Percentiles rank a stretch among this genome's conserved stretches.
Conservation (phyloP, 441 rosid species). For the Adansonia rubrostipa region DNA sequence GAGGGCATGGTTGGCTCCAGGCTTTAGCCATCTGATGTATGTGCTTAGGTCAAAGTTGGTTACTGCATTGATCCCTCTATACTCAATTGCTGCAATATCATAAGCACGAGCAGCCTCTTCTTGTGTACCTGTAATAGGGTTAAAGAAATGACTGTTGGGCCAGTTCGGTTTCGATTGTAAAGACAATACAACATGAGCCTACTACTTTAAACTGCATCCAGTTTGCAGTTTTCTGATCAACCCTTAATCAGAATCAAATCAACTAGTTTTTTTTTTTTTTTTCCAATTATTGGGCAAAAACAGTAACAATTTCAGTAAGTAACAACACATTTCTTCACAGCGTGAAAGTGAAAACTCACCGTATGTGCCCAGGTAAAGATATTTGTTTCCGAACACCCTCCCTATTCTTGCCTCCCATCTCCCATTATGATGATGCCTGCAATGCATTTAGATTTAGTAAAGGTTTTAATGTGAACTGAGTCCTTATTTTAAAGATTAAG, state of each 20-base stretch:
- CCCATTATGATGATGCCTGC: slow-evolving; percentile 77
- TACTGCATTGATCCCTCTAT: slow-evolving; percentile 68
- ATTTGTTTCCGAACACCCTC: slow-evolving; percentile 74
- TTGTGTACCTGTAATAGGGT: slow-evolving; percentile 52
- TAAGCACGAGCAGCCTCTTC: slow-evolving; percentile 83
- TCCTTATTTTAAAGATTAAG: background rate
- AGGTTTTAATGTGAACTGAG: background rate
- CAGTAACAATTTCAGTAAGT: too few relatives aligned
- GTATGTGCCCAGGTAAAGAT: slow-evolving; percentile 74
- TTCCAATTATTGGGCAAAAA: too few relatives aligned
- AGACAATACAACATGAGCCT: background rate
- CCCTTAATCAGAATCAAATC: too few relatives aligned
- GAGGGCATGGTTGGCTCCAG: slow-evolving; percentile 29
- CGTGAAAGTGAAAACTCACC: slow-evolving; percentile 35
- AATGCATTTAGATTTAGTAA: background rate
- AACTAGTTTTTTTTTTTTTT: too few relatives aligned
- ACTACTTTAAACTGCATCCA: background rate
- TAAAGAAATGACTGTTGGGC: background rate
- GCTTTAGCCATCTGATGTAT: slow-evolving; percentile 55
- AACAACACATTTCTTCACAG: too few relatives aligned
- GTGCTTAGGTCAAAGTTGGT: slow-evolving; percentile 60
- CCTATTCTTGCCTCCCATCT: slow-evolving; percentile 86
- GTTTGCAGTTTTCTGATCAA: background rate
- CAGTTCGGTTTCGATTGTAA: background rate
- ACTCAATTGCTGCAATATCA: slow-evolving; percentile 75